These are phyloP conservation scores for Euphrasia confusa DNA, from an alignment of 257 asterid species.

Conservation along the genomic window DNA sequence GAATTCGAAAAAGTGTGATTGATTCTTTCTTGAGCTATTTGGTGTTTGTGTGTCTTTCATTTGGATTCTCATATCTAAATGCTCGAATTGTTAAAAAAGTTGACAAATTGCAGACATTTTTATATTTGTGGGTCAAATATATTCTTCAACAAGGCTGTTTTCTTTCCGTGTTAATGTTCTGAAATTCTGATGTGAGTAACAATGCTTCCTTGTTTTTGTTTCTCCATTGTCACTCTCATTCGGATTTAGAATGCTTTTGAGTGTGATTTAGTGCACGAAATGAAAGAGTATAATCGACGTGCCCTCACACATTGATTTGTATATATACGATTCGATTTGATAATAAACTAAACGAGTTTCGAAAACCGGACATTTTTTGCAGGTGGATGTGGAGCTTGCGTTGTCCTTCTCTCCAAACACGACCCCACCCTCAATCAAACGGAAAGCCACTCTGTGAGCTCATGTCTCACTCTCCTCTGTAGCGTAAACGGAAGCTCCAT, in stretches of 20 bases:
- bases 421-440: conserved; percentile 32
- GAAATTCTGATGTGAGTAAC: not conserved
- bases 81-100: too few species aligned
- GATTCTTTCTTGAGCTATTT: not conserved
- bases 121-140: too few species aligned
- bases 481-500: conserved; percentile 57
- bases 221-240: not conserved
- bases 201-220: not conserved
- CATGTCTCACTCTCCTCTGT: conserved; percentile 69
- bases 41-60: not conserved
- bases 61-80: not conserved
- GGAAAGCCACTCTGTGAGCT: conserved; percentile 42
- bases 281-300: too few species aligned
- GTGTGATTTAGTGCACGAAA: not conserved
- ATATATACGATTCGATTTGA: too few species aligned
- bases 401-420: conserved; percentile 53
- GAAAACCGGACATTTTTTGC: not conserved
- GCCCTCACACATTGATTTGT: too few species aligned
- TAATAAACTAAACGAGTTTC: too few species aligned
- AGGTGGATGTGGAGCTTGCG: conserved; percentile 87
- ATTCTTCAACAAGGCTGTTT: too few species aligned
- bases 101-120: too few species aligned
- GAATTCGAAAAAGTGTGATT: not conserved
- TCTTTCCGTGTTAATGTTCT: not conserved
- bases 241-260: not conserved